Evolutionary conservation across 352 stramenopile genomes (phyloP).

Genomic region (Globisporangium viniferum): DNA sequence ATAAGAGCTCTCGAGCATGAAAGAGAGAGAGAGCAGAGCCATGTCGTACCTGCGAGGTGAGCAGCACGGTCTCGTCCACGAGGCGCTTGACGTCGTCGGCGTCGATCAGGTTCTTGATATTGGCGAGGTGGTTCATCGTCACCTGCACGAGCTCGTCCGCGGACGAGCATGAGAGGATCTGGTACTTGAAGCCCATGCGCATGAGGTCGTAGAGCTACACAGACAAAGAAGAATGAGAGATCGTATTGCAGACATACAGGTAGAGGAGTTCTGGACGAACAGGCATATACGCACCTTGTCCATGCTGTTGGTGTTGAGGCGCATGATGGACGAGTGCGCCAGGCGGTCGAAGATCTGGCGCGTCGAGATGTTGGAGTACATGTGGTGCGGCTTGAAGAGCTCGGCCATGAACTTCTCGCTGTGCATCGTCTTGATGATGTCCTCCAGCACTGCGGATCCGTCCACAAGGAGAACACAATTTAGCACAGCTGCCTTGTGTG

Average conservation of each 20-base stretch:
- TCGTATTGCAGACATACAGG: background rate
- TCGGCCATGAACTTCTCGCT: constrained; percentile 89
- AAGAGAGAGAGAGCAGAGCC: too few species aligned
- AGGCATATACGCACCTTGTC: constrained; percentile 59
- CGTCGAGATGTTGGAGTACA: constrained; percentile 89
- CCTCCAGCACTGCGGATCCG: constrained; percentile 68
- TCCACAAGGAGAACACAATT: background rate
- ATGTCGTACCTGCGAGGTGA: constrained; percentile 51
- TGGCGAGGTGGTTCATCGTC: constrained; percentile 83
- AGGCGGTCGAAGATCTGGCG: constrained; percentile 91
- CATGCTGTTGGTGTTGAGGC: constrained; percentile 92
- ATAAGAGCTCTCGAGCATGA: background rate
- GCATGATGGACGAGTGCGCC: constrained; percentile 93
- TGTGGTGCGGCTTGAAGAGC: constrained; percentile 90
- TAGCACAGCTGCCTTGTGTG: background rate
- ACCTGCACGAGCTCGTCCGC: constrained; percentile 87
- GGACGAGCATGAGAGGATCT: constrained; percentile 78
- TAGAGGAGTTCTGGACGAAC: background rate
- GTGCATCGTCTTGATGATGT: constrained; percentile 93
- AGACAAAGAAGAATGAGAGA: background rate
- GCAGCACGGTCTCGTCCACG: constrained; percentile 74
- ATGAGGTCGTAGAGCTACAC: constrained; percentile 90
- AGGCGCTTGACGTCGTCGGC: constrained; percentile 57
- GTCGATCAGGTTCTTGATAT: constrained; percentile 74
- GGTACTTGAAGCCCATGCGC: constrained; percentile 95